Conservation (phyloP, 495 filamentous ascomycete genomes). For the Hypomontagnella submonticulosa region DNA sequence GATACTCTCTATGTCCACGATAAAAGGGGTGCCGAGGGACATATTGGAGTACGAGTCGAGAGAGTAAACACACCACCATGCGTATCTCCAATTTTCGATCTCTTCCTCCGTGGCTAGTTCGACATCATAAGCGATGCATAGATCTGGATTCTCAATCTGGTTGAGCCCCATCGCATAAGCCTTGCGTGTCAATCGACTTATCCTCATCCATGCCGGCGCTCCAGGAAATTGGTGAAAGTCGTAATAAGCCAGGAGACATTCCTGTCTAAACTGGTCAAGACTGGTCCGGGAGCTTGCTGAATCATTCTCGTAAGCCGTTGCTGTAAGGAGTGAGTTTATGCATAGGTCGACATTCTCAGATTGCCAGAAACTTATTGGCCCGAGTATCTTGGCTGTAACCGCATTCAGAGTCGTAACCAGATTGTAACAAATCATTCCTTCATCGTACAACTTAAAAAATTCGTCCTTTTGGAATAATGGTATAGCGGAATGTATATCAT, state of each 20-base stretch:
- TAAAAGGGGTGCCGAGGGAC: slow-evolving; percentile 36
- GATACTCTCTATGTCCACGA: slow-evolving; percentile 43
- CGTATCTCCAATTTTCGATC: slow-evolving; percentile 51
- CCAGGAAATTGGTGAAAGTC: slow-evolving; percentile 53
- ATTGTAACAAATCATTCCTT: slow-evolving; percentile 26
- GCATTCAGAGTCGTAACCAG: slow-evolving; percentile 43
- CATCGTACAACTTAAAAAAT: slow-evolving; percentile 43
- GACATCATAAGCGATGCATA: slow-evolving; percentile 35
- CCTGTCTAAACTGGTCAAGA: slow-evolving; percentile 48
- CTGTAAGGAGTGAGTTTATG: slow-evolving; percentile 33
- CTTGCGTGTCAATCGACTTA: slow-evolving; percentile 50
- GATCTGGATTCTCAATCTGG: slow-evolving; percentile 41
- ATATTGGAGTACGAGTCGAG: slow-evolving; percentile 53
- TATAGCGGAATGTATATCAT: slow-evolving; percentile 45
- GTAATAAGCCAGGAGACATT: slow-evolving; percentile 54
- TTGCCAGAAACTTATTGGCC: slow-evolving; percentile 36
- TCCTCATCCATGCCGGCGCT: slow-evolving; percentile 48
- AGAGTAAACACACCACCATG: slow-evolving; percentile 58
- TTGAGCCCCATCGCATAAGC: slow-evolving; percentile 49
- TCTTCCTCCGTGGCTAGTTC: slow-evolving; percentile 44
- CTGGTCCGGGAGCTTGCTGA: slow-evolving; percentile 5
- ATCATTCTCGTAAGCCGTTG: slow-evolving; percentile 18
- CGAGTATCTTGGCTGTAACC: slow-evolving; percentile 43
- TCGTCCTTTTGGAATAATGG: slow-evolving; percentile 44
- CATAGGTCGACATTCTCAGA: slow-evolving; percentile 35